Conservation (phyloP, 441 rosid genomes). For the Erodium moschatum region DNA sequence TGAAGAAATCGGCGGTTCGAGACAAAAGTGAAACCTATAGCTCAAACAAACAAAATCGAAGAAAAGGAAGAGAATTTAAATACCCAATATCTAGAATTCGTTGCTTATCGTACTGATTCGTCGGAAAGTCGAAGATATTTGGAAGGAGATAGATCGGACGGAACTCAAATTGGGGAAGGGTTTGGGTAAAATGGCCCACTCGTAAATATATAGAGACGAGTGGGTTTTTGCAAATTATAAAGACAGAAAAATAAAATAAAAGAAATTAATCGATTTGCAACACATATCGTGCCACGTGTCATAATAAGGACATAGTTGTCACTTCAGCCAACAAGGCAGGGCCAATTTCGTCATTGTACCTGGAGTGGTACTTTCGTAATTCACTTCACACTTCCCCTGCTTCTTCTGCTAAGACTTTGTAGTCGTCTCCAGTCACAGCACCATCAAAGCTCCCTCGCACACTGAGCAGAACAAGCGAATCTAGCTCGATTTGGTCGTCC, state of each 20-base stretch:
- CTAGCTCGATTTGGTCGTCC: conserved; percentile 33
- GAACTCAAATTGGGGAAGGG: not conserved
- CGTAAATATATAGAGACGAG: not conserved
- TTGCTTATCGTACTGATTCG: not conserved
- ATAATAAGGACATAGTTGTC: not conserved
- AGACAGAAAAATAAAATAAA: no score
- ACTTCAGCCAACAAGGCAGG: not conserved
- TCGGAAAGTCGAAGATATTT: not conserved
- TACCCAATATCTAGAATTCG: not conserved
- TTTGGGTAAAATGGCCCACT: not conserved
- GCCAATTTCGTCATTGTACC: not conserved
- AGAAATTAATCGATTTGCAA: no score
- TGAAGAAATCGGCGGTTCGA: not conserved
- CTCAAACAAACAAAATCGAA: not conserved
- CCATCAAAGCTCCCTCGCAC: not conserved
- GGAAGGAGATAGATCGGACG: not conserved
- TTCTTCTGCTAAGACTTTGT: not conserved
- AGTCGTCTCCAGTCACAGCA: conserved; percentile 6
- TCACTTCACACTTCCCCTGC: not conserved
- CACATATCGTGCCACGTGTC: not conserved
- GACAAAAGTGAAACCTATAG: not conserved
- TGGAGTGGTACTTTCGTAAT: not conserved
- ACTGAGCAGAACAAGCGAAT: not conserved
- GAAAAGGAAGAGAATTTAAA: not conserved
- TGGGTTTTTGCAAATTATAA: no score